A percentile compares a stretch with the other conserved stretches of the same genome.
Evolutionary conservation across 1,284 basidiomycete genomes (phyloP).

Genomic region (Tilletia indica): DNA sequence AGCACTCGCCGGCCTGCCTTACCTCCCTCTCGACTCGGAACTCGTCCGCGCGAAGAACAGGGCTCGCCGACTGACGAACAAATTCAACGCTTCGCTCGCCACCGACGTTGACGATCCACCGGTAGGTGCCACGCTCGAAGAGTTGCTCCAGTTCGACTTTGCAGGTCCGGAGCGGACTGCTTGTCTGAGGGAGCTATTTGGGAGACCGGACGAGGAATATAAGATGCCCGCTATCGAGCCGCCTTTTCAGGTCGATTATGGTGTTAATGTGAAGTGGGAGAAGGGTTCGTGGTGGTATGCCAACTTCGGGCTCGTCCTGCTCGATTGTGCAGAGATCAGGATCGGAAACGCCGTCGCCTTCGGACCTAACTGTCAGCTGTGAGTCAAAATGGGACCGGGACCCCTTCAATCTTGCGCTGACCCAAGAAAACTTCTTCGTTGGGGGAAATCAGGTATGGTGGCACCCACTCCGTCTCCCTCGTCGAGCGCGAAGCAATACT

Average conservation of each 20-base stretch:
- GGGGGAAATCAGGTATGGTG: conserved; percentile 54
- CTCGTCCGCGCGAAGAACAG: conserved; percentile 23
- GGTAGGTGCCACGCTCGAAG: conserved; percentile 11
- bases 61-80: conserved; percentile 19
- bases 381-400: neutral
- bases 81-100: conserved; percentile 25
- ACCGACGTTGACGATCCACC: conserved; percentile 18
- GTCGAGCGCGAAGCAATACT: conserved; percentile 52
- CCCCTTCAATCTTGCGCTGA: no score
- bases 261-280: neutral
- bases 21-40: conserved; percentile 24
- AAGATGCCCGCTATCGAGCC: conserved; percentile 3
- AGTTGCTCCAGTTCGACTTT: neutral
- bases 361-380: conserved; percentile 52
- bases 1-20: conserved; percentile 24
- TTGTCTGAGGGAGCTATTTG: neutral
- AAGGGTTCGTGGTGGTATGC: neutral
- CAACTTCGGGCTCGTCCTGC: conserved; percentile 19
- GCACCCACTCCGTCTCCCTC: conserved; percentile 56
- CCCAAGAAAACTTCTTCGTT: neutral
- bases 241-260: neutral
- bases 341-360: conserved; percentile 57
- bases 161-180: neutral
- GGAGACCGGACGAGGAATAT: neutral
- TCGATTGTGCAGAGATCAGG: conserved; percentile 37